Evolutionary conservation across 352 stramenopile species (phyloP).

Genomic region (Phytophthora litchii): DNA sequence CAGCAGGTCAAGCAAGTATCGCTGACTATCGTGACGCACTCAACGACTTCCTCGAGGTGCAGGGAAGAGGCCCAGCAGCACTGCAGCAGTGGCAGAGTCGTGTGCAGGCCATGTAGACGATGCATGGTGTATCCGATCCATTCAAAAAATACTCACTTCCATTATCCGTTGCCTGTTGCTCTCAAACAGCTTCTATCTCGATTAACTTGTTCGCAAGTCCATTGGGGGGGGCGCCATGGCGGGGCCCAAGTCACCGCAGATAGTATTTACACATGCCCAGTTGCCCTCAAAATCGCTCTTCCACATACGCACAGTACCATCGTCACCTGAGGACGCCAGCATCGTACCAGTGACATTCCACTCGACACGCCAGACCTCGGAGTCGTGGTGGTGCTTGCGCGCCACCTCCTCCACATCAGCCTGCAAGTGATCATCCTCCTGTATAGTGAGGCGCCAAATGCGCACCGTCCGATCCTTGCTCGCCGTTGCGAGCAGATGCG

Average conservation of each 20-base stretch:
- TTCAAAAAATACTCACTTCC: conserved; percentile 27
- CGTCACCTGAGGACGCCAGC: conserved; percentile 93
- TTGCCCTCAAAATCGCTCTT: conserved; percentile 92
- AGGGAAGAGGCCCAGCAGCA: conserved; percentile 48
- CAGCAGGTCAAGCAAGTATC: conserved; percentile 52
- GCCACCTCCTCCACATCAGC: conserved; percentile 77
- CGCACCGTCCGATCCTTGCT: conserved; percentile 92
- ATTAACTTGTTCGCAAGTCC: conserved; percentile 41
- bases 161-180: conserved; percentile 10
- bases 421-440: conserved; percentile 63
- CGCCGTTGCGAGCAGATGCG: conserved; percentile 93
- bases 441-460: conserved; percentile 86
- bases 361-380: conserved; percentile 95
- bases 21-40: conserved; percentile 77
- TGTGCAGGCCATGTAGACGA: conserved; percentile 31
- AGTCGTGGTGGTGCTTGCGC: conserved; percentile 85
- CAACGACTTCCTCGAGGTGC: conserved; percentile 67
- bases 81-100: conserved; percentile 60
- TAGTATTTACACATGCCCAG: conserved; percentile 92
- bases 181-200: not conserved
- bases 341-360: conserved; percentile 98
- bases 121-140: conserved; percentile 1
- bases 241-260: conserved; percentile 73
- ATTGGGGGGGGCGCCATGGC: conserved; percentile 37
- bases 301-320: conserved; percentile 95